A percentile compares a stretch with the other conserved stretches of the same genome.
Evolutionary conservation across 2,329 filamentous ascomycete species (phyloP).

Genomic region (Epicoccum sorghinum): DNA sequence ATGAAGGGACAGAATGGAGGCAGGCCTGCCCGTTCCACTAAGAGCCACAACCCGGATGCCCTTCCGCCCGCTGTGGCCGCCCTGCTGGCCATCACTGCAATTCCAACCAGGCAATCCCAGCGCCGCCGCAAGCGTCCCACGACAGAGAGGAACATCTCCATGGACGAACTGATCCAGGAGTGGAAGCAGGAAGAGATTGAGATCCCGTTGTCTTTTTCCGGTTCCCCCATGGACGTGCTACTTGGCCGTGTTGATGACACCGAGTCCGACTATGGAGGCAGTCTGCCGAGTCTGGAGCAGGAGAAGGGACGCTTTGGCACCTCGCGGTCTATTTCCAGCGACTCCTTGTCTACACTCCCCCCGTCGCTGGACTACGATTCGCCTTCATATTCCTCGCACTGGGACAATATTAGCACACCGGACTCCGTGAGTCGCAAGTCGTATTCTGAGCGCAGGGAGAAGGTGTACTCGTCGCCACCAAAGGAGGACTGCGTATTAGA

Average conservation of each 20-base stretch:
- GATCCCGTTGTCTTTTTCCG: slow-evolving; percentile 47
- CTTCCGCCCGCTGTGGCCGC: slow-evolving; percentile 63
- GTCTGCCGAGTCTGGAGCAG: slow-evolving; percentile 53
- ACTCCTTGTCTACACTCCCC: slow-evolving; percentile 60
- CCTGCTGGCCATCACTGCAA: slow-evolving; percentile 64
- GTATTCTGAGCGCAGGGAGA: slow-evolving; percentile 51
- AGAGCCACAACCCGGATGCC: slow-evolving; percentile 51
- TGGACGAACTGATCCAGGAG: slow-evolving; percentile 63
- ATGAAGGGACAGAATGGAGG: slow-evolving; percentile 39
- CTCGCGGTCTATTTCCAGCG: slow-evolving; percentile 60
- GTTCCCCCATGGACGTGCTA: slow-evolving; percentile 60
- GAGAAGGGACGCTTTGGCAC: slow-evolving; percentile 46
- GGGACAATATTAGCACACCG: slow-evolving; percentile 45
- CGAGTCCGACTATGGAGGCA: slow-evolving; percentile 45
- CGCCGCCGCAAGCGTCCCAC: slow-evolving; percentile 50
- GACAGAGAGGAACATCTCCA: slow-evolving; percentile 56
- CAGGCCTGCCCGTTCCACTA: slow-evolving; percentile 32
- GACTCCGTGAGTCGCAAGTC: slow-evolving; percentile 39
- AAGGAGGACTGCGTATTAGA: slow-evolving; percentile 61
- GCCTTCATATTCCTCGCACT: slow-evolving; percentile 54
- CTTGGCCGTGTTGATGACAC: slow-evolving; percentile 60
- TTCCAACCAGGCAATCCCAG: slow-evolving; percentile 57
- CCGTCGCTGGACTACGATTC: slow-evolving; percentile 54
- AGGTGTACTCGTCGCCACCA: slow-evolving; percentile 54
- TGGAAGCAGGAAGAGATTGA: slow-evolving; percentile 56